phyloP scores from a whole-genome alignment of 192 early-diverging fungal species.

The Coemansia sp. region DNA sequence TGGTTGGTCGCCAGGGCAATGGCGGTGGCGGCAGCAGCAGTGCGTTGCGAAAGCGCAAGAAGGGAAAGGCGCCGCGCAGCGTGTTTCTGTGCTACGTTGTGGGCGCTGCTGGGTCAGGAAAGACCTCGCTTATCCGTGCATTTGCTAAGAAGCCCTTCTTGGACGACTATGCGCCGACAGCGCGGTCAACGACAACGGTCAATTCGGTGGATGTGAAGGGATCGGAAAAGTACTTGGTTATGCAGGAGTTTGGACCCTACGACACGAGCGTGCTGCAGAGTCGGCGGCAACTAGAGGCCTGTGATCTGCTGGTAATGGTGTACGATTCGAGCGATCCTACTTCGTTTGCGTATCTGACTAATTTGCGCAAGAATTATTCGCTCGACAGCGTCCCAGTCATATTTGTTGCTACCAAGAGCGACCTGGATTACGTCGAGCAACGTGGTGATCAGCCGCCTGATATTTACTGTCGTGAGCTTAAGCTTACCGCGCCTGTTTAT shows the following conservation, averaged over 20 bases:
- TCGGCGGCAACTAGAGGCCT: conserved; percentile 77
- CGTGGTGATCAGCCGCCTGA: conserved; percentile 86
- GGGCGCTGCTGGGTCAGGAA: conserved; percentile 89
- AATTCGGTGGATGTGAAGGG: conserved; percentile 96
- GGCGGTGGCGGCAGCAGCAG: conserved; percentile 55
- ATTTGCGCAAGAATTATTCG: conserved; percentile 77
- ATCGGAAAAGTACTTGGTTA: conserved; percentile 90
- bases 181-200: conserved; percentile 74
- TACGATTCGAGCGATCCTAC: conserved; percentile 92
- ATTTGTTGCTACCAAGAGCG: conserved; percentile 95
- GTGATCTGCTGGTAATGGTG: conserved; percentile 91
- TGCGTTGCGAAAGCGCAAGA: conserved; percentile 66
- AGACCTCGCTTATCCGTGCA: conserved; percentile 81
- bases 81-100: conserved; percentile 95
- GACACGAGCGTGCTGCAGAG: conserved; percentile 90
- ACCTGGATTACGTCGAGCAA: conserved; percentile 78
- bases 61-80: conserved; percentile 81
- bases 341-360: conserved; percentile 90
- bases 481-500: conserved; percentile 83
- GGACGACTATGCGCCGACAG: conserved; percentile 71
- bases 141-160: conserved; percentile 84
- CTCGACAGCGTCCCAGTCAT: conserved; percentile 81
- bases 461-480: conserved; percentile 85
- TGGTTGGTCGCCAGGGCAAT: conserved; percentile 36
- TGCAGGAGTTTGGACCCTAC: conserved; percentile 91